Percentiles rank a stretch among this genome's conserved stretches.
Conservation (phyloP, 257 asterid genomes). For the Przewalskia tangutica region DNA sequence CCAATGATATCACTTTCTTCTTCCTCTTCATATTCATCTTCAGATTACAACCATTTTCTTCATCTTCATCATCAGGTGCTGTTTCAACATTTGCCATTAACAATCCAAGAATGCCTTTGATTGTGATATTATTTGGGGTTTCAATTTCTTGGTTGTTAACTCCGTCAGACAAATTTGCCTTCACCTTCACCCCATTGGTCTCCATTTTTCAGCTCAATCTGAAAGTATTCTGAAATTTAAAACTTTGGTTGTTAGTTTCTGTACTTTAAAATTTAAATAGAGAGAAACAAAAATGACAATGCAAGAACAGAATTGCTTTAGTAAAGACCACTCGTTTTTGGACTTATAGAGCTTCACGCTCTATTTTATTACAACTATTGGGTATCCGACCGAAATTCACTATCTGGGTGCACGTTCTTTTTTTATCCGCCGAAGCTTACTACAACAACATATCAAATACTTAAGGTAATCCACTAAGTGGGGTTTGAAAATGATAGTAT, state of each 20-base stretch:
- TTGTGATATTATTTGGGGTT: constrained; percentile 43
- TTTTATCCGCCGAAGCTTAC: too few relatives aligned
- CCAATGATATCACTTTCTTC: constrained; percentile 51
- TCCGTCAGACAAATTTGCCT: neutral
- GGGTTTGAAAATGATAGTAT: too few relatives aligned
- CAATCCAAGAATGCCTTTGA: constrained; percentile 64
- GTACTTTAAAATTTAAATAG: neutral
- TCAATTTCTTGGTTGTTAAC: constrained; percentile 16
- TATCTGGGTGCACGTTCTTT: too few relatives aligned
- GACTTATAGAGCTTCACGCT: neutral
- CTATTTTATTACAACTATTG: neutral
- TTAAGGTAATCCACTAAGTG: too few relatives aligned
- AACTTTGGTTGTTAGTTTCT: neutral
- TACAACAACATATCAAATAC: too few relatives aligned
- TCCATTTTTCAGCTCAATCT: neutral
- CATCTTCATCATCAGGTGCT: neutral
- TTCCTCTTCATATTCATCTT: neutral
- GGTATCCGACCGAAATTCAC: too few relatives aligned
- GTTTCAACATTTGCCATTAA: constrained; percentile 31
- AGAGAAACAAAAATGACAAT: neutral
- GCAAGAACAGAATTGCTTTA: neutral
- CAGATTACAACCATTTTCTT: neutral
- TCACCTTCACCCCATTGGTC: neutral
- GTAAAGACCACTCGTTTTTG: neutral
- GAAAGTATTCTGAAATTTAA: neutral